Conservation (phyloP, 257 asterid genomes). For the Primulina huaijiensis region DNA sequence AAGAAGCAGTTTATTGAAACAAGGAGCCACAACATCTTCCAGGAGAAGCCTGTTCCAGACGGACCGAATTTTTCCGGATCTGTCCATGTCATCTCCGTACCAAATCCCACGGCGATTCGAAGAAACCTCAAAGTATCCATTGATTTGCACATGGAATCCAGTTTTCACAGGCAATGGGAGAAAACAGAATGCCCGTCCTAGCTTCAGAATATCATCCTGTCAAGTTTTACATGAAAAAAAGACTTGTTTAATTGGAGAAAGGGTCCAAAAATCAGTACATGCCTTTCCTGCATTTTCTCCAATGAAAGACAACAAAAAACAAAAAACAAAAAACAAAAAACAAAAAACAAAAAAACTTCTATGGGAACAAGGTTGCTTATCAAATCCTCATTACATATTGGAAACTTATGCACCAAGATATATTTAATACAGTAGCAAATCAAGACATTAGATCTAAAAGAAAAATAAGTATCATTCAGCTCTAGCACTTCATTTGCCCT, state of each 20-base stretch:
- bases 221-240: constrained; percentile 27
- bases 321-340: too few relatives aligned
- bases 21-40: constrained; percentile 87
- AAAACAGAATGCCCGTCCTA: constrained; percentile 92
- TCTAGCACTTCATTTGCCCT: constrained; percentile 15
- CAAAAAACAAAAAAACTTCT: neutral
- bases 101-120: constrained; percentile 98
- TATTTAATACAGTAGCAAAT: constrained; percentile 3
- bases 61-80: constrained; percentile 94
- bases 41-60: constrained; percentile 92
- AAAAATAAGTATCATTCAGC: constrained; percentile 10
- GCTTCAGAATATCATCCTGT: constrained; percentile 61
- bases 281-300: constrained; percentile 12
- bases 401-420: constrained; percentile 16
- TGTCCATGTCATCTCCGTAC: constrained; percentile 99
- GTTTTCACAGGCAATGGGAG: constrained; percentile 96
- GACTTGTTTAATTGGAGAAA: constrained; percentile 17
- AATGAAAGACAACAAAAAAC: neutral
- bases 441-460: constrained; percentile 23
- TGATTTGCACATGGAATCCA: constrained; percentile 72
- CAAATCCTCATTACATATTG: constrained; percentile 12
- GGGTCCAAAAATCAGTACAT: constrained; percentile 12
- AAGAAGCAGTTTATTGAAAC: constrained; percentile 63
- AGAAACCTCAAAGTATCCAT: constrained; percentile 94
- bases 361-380: neutral